A percentile compares a stretch with the other conserved stretches of the same genome.
Evolutionary conservation across 148 eudicot species (phyloP).

Genomic region (Polygonum aviculare): DNA sequence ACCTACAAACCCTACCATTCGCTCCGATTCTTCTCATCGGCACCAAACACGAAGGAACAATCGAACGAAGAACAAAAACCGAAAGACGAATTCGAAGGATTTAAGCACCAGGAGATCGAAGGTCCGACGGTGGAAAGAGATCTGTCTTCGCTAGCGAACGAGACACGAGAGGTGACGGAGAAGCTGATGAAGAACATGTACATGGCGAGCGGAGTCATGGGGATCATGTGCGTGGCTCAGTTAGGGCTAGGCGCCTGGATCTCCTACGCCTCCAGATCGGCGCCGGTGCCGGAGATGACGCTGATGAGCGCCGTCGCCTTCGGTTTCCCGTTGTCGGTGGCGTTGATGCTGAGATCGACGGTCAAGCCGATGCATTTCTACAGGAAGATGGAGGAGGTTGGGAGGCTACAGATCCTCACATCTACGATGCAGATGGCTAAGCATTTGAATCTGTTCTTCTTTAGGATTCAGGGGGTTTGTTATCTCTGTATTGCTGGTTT

Average conservation of each 20-base stretch:
- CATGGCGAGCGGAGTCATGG: conserved; percentile 30
- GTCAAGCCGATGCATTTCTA: conserved; percentile 70
- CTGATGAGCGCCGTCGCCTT: conserved; percentile 45
- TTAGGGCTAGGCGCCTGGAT: conserved; percentile 56
- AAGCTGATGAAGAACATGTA: conserved; percentile 27
- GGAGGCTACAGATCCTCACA: conserved; percentile 75
- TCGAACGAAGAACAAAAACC: conserved; percentile 14
- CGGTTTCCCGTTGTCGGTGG: conserved; percentile 65
- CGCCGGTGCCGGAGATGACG: conserved; percentile 28
- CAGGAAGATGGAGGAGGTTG: conserved; percentile 78
- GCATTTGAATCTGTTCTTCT: conserved; percentile 52
- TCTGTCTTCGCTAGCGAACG: conserved; percentile 42
- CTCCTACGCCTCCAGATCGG: conserved; percentile 25
- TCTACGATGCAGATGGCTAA: conserved; percentile 63
- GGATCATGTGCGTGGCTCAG: conserved; percentile 44
- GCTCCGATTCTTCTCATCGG: background rate
- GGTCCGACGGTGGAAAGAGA: conserved; percentile 83
- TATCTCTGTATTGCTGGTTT: conserved; percentile 59
- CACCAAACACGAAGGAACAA: background rate
- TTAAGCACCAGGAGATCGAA: conserved; percentile 75
- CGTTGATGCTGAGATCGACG: conserved; percentile 52
- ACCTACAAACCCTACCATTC: background rate
- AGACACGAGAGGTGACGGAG: conserved; percentile 21
- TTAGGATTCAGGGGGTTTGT: conserved; percentile 52
- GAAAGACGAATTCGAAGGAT: conserved; percentile 13